Base-by-base conservation (phyloP, 2,329 filamentous ascomycete genomes). In the Colletotrichum nymphaeae region DNA sequence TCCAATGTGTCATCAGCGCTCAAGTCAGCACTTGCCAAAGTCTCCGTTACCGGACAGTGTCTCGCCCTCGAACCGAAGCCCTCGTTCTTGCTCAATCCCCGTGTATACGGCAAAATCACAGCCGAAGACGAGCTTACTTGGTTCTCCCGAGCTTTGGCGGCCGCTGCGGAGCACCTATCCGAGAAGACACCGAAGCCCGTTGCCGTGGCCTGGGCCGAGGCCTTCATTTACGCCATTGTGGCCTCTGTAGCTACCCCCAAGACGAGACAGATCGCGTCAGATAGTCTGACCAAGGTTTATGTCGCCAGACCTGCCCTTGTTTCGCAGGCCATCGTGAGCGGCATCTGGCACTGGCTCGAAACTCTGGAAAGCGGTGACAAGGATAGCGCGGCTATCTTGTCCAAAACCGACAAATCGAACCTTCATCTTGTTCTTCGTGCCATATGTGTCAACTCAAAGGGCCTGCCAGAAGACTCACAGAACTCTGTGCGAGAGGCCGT, bases 41-140 rank as follows among this genome's bases (percentile, higher is more conserved):
- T 90, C 28, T 86, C 90, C 35, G 84, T 95, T 30, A 81, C 88
- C 28, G 89, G 91, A 63, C 91, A 94, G 77, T 90, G 91, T 12
- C 86, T 97, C 73, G 87, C 88, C 2, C 82, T 92, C 49, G 91
- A 92, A n/a, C 92, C 94, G 0, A 98, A 97, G 80, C 92, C 94
- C 16, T 97, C 96, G 0, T 97, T 97, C 81, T 85, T 98, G 24
- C 87, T 98, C 6, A 98, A 94, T 78, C 89, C 93, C 42, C 93
- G 94, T 74, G 90, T 98, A 5, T 98, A 97, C 83, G 92, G 92
- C 49, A 98, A 98, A 79, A 79, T 98, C 28, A 87, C 88, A 2
- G 84, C 87, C 0, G 91, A 93, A 69, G 93, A 95, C 66, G 97
- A 99, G 78, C 86, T 95, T 24, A 86, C 86, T 67, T 98, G 97